Percentiles rank a stretch among this genome's conserved stretches.
Conservation (phyloP, 2,329 filamentous ascomycete genomes). For the Clarireedia homoeocarpa region DNA sequence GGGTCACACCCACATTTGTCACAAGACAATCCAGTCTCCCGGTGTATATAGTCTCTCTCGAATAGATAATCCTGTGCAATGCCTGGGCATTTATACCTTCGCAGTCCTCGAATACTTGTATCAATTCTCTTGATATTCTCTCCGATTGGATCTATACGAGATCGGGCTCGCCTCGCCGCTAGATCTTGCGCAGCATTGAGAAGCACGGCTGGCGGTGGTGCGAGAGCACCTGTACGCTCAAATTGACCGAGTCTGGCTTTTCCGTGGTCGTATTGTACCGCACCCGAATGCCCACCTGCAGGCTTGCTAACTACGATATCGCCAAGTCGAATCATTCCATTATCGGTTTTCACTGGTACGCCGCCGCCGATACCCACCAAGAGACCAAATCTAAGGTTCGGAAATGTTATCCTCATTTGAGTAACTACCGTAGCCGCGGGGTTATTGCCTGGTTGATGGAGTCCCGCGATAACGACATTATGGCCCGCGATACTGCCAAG, state of each 20-base stretch:
- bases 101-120: not conserved
- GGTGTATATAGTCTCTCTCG: not conserved
- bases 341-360: constrained; percentile 10
- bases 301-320: constrained; percentile 10
- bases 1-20: not conserved
- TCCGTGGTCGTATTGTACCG: constrained; percentile 14
- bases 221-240: not conserved
- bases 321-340: constrained; percentile 3
- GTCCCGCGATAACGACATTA: constrained; percentile 30
- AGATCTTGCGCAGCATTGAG: not conserved
- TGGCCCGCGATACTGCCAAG: constrained; percentile 26
- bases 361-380: constrained; percentile 36
- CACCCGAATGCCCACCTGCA: constrained; percentile 1
- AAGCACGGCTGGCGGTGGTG: not conserved
- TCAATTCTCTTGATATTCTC: constrained; percentile 1
- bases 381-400: constrained; percentile 31
- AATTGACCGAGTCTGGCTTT: constrained; percentile 2
- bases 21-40: not conserved
- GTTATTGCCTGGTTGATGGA: constrained; percentile 29
- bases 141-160: not conserved
- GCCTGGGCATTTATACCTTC: not conserved
- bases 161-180: not conserved
- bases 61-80: not conserved
- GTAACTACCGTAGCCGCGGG: constrained; percentile 28
- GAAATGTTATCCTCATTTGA: constrained; percentile 28